A percentile compares a stretch with the other conserved stretches of the same genome.
Conservation (phyloP, 257 asterid species). For the Eustoma russellianum region DNA sequence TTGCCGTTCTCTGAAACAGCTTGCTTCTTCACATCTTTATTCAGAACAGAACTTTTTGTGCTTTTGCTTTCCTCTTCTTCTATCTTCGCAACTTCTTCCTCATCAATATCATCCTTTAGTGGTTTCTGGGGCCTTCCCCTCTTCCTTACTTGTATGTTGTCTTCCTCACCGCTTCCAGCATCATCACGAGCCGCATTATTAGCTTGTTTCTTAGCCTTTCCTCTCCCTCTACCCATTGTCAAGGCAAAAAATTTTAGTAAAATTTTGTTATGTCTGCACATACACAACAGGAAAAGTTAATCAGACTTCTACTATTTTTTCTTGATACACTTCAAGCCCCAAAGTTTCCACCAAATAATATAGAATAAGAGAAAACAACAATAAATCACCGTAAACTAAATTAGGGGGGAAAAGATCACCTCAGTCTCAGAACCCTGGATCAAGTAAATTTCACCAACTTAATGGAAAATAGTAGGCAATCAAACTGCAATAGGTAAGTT, state of each 20-base stretch:
- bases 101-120: conserved; percentile 40
- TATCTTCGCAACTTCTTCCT: conserved; percentile 42
- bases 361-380: conserved; percentile 5
- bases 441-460: too few relatives aligned
- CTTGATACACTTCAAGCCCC: background rate
- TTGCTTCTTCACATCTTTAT: conserved; percentile 35
- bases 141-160: conserved; percentile 46
- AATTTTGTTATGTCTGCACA: conserved; percentile 29
- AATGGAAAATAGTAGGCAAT: too few relatives aligned
- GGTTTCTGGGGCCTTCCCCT: conserved; percentile 76
- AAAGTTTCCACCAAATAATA: background rate
- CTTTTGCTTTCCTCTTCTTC: conserved; percentile 38
- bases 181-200: conserved; percentile 33
- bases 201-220: conserved; percentile 61
- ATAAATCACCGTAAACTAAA: background rate
- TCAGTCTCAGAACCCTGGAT: too few relatives aligned
- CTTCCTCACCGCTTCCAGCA: conserved; percentile 62
- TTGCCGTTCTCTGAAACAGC: conserved; percentile 33
- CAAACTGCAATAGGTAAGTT: too few relatives aligned
- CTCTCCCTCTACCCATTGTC: conserved; percentile 74
- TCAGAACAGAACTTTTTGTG: conserved; percentile 21
- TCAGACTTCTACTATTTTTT: conserved; percentile 1
- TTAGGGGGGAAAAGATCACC: too few relatives aligned
- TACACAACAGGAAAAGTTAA: background rate
- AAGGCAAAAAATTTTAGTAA: conserved; percentile 14